These are phyloP conservation scores for Lyophyllum semitale DNA, from an alignment of 768 basidiomycete species.

Conservation along the genomic window DNA sequence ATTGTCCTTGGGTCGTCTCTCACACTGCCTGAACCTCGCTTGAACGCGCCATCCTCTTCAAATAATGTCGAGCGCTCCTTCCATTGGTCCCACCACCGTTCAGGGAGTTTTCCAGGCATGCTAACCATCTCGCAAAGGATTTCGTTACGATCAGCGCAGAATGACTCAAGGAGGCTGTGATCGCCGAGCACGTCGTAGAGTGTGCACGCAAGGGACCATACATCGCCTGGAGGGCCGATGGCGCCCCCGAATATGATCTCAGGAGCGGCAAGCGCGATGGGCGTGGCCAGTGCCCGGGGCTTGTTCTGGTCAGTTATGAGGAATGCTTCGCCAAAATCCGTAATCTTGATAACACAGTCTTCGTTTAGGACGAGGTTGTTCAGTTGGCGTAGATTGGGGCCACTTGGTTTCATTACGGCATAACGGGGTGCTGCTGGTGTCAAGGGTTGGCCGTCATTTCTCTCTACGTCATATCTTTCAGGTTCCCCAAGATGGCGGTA, in stretches of 20 bases:
- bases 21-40: neutral
- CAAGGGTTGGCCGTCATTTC: neutral
- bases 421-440: conserved; percentile 1
- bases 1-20: conserved; percentile 2
- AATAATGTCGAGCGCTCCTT: neutral
- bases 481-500: conserved; percentile 4
- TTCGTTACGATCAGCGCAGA: conserved; percentile 1
- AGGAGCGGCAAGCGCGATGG: conserved; percentile 8
- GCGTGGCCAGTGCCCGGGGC: neutral
- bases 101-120: conserved; percentile 1
- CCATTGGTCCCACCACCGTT: conserved; percentile 6
- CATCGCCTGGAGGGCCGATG: neutral
- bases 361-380: conserved; percentile 2
- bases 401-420: neutral
- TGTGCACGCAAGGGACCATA: conserved; percentile 7
- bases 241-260: conserved; percentile 3
- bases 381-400: conserved; percentile 2
- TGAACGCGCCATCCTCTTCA: conserved; percentile 1
- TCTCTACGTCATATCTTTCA: neutral
- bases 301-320: neutral
- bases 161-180: conserved; percentile 1
- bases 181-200: conserved; percentile 7
- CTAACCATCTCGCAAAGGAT: conserved; percentile 3
- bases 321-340: conserved; percentile 11
- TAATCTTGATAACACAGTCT: conserved; percentile 7